Conservation (phyloP, 2,329 filamentous ascomycete genomes). For the Elsinoe australis region DNA sequence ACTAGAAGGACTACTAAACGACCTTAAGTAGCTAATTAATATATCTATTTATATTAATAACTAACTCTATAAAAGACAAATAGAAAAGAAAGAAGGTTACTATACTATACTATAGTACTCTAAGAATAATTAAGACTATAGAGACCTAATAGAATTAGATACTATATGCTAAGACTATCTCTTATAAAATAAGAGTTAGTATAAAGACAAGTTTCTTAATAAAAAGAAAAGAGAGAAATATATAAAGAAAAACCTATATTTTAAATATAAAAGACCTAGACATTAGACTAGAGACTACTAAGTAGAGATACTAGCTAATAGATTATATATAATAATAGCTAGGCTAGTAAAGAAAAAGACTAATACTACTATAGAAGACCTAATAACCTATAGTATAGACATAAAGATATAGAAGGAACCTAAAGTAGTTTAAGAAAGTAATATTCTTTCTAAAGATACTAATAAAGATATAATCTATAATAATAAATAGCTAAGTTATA, state of each 20-base stretch:
- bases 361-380: neutral
- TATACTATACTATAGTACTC: neutral
- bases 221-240: slow-evolving; percentile 1
- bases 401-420: too few relatives aligned
- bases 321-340: too few relatives aligned
- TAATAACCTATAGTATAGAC: too few relatives aligned
- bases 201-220: neutral
- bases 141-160: neutral
- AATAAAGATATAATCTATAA: too few relatives aligned
- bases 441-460: too few relatives aligned
- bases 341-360: too few relatives aligned
- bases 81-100: neutral
- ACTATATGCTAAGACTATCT: neutral
- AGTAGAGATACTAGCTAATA: too few relatives aligned
- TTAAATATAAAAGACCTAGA: neutral
- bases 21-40: neutral
- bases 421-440: too few relatives aligned
- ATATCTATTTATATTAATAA: neutral
- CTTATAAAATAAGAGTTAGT: neutral
- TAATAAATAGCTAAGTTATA: too few relatives aligned
- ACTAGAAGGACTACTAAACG: too few relatives aligned
- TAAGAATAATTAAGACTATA: neutral
- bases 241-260: neutral
- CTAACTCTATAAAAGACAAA: neutral
- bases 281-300: neutral